phyloP scores from a whole-genome alignment of 768 basidiomycete species.

The Hortiboletus flavorubellus region DNA sequence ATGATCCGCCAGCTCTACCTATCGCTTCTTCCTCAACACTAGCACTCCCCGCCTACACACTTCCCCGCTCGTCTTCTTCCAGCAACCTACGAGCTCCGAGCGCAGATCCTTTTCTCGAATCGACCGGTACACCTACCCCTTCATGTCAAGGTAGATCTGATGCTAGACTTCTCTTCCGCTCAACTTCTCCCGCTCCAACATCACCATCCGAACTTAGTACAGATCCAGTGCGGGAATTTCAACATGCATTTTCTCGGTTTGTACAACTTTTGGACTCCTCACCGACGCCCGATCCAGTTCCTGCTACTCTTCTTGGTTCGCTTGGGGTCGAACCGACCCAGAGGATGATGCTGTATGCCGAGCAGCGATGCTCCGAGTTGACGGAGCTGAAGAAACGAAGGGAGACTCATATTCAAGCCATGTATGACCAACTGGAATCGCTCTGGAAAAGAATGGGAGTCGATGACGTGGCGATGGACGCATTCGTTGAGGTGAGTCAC shows the following conservation, averaged over 20 bases:
- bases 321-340: slow-evolving; percentile 71
- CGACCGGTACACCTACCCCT: slow-evolving; percentile 47
- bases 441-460: slow-evolving; percentile 89
- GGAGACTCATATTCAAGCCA: slow-evolving; percentile 83
- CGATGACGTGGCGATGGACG: slow-evolving; percentile 75
- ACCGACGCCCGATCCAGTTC: slow-evolving; percentile 18
- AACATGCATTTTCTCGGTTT: slow-evolving; percentile 59
- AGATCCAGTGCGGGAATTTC: slow-evolving; percentile 40
- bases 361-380: slow-evolving; percentile 52
- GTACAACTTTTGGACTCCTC: slow-evolving; percentile 53
- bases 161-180: slow-evolving; percentile 35
- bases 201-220: slow-evolving; percentile 5
- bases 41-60: slow-evolving; percentile 34
- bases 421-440: slow-evolving; percentile 91
- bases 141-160: slow-evolving; percentile 37
- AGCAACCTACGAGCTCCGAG: slow-evolving; percentile 17
- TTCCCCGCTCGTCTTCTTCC: slow-evolving; percentile 45
- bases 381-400: slow-evolving; percentile 71
- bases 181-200: slow-evolving; percentile 16
- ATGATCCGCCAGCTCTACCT: slow-evolving; percentile 37
- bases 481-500: slow-evolving; percentile 73
- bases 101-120: slow-evolving; percentile 27
- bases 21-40: slow-evolving; percentile 39
- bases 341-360: slow-evolving; percentile 71
- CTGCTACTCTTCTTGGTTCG: slow-evolving; percentile 25